Base-by-base conservation (phyloP, 805 yeast genomes). In the Saturnispora sanitii region DNA sequence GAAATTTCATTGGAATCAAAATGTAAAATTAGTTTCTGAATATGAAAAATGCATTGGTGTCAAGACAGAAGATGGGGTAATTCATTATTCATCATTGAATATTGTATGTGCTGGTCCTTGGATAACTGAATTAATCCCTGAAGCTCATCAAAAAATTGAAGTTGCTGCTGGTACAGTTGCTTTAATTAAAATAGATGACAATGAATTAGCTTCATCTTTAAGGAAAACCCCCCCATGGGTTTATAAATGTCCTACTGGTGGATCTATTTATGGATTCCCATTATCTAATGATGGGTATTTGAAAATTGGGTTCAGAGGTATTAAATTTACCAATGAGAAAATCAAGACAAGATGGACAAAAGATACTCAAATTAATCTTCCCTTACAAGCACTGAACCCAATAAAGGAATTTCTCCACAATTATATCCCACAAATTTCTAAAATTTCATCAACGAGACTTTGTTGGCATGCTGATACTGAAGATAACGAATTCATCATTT, bases 381-480 rank as follows among this genome's bases (percentile, higher is more conserved):
- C 63, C 19, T n/a, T 54, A 13, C 49, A 49, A 45, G 61, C 56
- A 1, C 40, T 57, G n/a, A 28, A 50, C 12, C 36, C 48, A 22
- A 54, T 55, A 25, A 57, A 57, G 40, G 43, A 45, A 3, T 51
- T 57, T 28, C 45, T 57, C 17, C 45, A 38, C 41, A 51, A 52
- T 26, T 46, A 48, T 30, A 40, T 57, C 25, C 61, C 62, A 6
- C 59, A 58, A 35, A 45, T 56, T 17, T 43, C 21, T 2, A 51
- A 47, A 19, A 52, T 56, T 33, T 38, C 43, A 9, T 36, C 31
- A 36, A 56, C 58, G 2, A 48, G 60, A 37, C 21, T 58, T 4
- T 58, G 61, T 42, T 65, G 67, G 67, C 58, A 60, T 37, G 58
- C 62, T 1, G 67, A 62, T 44, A 55, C 63, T 7, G 45, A 52